Percentiles rank a stretch among this genome's conserved stretches.
These are phyloP conservation scores for Paramecium sonneborni DNA, from an alignment of 73 alveolate genomes.

Conservation along the genomic window DNA sequence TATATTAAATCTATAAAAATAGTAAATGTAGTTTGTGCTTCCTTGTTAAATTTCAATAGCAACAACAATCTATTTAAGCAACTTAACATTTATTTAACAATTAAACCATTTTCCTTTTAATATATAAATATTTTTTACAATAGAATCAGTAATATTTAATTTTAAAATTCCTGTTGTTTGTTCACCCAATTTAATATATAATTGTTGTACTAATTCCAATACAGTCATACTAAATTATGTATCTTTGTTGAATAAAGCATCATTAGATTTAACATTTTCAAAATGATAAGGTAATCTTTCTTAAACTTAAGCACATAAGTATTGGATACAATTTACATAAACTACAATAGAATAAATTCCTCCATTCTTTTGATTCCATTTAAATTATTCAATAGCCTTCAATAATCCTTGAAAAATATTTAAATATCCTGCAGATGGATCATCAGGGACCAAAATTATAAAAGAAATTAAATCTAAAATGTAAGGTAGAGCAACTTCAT, in stretches of 20 bases:
- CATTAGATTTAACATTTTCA: conserved; percentile 63
- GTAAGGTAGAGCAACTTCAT: neutral
- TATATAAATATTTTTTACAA: neutral
- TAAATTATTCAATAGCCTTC: neutral
- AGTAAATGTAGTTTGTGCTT: neutral
- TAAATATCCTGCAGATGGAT: conserved; percentile 55
- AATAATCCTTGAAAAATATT: conserved; percentile 49
- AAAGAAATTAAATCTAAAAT: conserved; percentile 42
- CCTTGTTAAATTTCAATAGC: neutral
- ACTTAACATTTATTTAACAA: conserved; percentile 27
- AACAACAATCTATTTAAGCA: conserved; percentile 18
- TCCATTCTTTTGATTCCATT: conserved; percentile 64
- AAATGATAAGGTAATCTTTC: conserved; percentile 66
- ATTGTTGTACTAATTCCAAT: conserved; percentile 49
- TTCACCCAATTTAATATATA: conserved; percentile 30
- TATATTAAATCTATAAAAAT: neutral
- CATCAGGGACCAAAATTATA: conserved; percentile 57
- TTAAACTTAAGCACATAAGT: conserved; percentile 45
- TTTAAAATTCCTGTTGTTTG: neutral
- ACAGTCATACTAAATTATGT: conserved; percentile 39
- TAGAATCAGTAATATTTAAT: neutral
- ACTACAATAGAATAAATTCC: conserved; percentile 10
- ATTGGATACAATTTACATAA: conserved; percentile 36
- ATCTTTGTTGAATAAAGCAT: conserved; percentile 51
- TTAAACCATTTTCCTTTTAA: conserved; percentile 52